A percentile compares a stretch with the other conserved stretches of the same genome.
Evolutionary conservation across 176 grass and related monocot species (phyloP).

Genomic region (Dendrocalamus sinicus): DNA sequence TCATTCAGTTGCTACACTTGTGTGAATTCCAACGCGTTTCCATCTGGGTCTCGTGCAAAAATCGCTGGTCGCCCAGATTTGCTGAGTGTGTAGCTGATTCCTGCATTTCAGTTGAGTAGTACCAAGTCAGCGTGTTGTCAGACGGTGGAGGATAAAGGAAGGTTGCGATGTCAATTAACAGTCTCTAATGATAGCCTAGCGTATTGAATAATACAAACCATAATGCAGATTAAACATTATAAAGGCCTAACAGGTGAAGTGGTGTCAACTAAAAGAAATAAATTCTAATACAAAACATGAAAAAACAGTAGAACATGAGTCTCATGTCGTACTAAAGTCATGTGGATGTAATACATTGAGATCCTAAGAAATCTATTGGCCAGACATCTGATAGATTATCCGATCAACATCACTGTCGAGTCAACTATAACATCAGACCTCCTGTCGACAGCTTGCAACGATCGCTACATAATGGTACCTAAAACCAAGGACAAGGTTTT

Average conservation of each 20-base stretch:
- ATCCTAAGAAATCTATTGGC: neutral
- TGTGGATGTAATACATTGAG: neutral
- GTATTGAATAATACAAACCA: slow-evolving; percentile 10
- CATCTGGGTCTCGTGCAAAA: slow-evolving; percentile 87
- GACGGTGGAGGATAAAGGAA: neutral
- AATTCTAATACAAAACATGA: slow-evolving; percentile 11
- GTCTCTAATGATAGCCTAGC: neutral
- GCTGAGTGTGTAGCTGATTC: slow-evolving; percentile 95
- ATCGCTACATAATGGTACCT: neutral
- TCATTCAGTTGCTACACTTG: slow-evolving; percentile 60
- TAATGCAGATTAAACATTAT: neutral
- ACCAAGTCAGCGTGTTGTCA: slow-evolving; percentile 10
- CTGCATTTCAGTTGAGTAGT: slow-evolving; percentile 47
- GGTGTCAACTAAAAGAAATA: neutral
- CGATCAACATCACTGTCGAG: slow-evolving; percentile 14
- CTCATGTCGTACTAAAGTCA: neutral
- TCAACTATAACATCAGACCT: slow-evolving; percentile 7
- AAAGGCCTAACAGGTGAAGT: neutral
- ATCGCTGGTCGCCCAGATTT: slow-evolving; percentile 85
- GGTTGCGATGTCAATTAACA: neutral
- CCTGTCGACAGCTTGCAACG: neutral
- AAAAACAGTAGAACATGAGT: slow-evolving; percentile 3
- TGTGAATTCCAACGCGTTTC: slow-evolving; percentile 89
- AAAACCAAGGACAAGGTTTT: slow-evolving; percentile 8
- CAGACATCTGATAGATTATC: slow-evolving; percentile 2